phyloP scores from a whole-genome alignment of 768 basidiomycete species.

The Russula virescens region DNA sequence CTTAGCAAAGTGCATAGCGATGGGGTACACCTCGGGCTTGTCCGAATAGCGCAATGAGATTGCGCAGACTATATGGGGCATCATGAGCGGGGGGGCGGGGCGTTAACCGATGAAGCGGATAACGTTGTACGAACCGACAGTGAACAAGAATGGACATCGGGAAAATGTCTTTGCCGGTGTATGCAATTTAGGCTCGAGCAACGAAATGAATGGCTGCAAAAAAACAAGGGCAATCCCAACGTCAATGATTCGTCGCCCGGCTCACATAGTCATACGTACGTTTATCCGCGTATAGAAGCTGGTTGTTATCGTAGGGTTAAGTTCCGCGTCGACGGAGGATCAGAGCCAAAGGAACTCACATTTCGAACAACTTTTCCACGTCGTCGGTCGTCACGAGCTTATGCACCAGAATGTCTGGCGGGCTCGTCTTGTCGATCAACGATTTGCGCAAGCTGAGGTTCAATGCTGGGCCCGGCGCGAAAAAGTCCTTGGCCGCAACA shows the following conservation, averaged over 20 bases:
- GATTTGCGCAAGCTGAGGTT: constrained; percentile 63
- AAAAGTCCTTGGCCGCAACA: constrained; percentile 74
- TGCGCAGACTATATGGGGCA: constrained; percentile 59
- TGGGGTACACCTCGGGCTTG: constrained; percentile 62
- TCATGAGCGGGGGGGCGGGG: neutral
- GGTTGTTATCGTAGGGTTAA: constrained; percentile 1
- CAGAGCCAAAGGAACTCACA: constrained; percentile 43
- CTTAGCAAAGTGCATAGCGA: constrained; percentile 70
- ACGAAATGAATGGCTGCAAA: constrained; percentile 70
- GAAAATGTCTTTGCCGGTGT: constrained; percentile 75
- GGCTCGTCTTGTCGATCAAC: constrained; percentile 71
- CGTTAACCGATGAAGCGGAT: neutral
- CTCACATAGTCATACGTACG: constrained; percentile 32
- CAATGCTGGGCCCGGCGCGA: constrained; percentile 73
- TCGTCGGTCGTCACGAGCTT: constrained; percentile 72
- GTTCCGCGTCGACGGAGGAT: neutral
- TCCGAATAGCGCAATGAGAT: constrained; percentile 78
- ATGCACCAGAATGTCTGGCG: constrained; percentile 77
- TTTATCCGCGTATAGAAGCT: constrained; percentile 72
- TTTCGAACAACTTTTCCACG: constrained; percentile 77
- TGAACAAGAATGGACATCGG: constrained; percentile 88
- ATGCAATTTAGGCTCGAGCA: constrained; percentile 79
- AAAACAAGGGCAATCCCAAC: constrained; percentile 60
- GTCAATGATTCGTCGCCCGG: constrained; percentile 23
- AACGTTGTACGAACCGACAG: constrained; percentile 59